phyloP scores from a whole-genome alignment of 1,284 basidiomycete species.

The Cutaneotrichosporon dermatis region DNA sequence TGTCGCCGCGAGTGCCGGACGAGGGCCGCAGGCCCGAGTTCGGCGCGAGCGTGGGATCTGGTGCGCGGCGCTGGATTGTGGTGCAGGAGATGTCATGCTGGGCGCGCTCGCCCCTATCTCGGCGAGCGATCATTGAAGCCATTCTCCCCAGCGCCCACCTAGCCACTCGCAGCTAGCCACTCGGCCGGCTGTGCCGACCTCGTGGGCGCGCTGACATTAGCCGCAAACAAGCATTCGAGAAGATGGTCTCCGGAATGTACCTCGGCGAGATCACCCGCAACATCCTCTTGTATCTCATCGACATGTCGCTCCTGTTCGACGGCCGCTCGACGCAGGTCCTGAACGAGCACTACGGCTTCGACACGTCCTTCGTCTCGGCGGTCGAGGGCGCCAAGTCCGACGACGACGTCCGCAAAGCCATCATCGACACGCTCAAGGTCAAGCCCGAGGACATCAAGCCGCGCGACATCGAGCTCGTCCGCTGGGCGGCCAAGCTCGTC shows the following conservation, averaged over 20 bases:
- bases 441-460: slow-evolving; percentile 48
- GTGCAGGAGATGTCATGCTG: too few species aligned
- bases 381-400: slow-evolving; percentile 57
- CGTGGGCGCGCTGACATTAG: slow-evolving; percentile 23
- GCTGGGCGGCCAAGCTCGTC: slow-evolving; percentile 72
- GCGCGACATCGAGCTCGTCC: slow-evolving; percentile 64
- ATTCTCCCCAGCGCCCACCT: too few species aligned
- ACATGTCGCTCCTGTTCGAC: slow-evolving; percentile 66
- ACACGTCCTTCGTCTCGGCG: slow-evolving; percentile 85
- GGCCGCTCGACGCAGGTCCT: slow-evolving; percentile 68
- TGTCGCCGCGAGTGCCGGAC: slow-evolving; percentile 1
- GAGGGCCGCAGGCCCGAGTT: too few species aligned
- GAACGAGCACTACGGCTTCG: slow-evolving; percentile 89
- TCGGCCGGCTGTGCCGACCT: not conserved
- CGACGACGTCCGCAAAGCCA: slow-evolving; percentile 53
- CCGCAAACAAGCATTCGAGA: slow-evolving; percentile 89
- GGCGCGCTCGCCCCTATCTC: too few species aligned
- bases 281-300: slow-evolving; percentile 78
- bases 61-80: too few species aligned
- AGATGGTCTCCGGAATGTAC: slow-evolving; percentile 99
- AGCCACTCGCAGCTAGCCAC: too few species aligned
- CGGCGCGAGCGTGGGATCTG: too few species aligned
- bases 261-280: slow-evolving; percentile 89
- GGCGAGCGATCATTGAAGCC: too few species aligned
- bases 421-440: slow-evolving; percentile 63